Conservation (phyloP, 306 rosid species). For the Hippophae gyantsensis region DNA sequence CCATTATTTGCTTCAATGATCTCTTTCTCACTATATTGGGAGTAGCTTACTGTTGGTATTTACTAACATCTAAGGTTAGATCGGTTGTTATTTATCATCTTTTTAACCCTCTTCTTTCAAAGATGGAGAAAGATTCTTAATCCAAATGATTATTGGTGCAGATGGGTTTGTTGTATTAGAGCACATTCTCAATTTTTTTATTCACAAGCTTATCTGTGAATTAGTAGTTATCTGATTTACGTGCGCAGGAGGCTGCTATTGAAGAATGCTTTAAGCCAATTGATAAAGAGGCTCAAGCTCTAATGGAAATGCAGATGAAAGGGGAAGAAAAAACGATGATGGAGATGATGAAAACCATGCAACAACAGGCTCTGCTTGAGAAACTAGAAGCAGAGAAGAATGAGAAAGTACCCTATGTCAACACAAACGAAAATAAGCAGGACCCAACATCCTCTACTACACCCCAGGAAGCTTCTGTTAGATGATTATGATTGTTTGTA, state of each 20-base stretch:
- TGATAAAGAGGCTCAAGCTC: constrained; percentile 64
- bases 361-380: constrained; percentile 53
- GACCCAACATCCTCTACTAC: constrained; percentile 24
- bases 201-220: too few species aligned
- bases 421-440: constrained; percentile 15
- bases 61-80: too few species aligned
- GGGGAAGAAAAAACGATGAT: constrained; percentile 55
- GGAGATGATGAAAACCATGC: constrained; percentile 60
- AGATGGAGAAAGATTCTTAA: too few species aligned
- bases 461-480: constrained; percentile 30
- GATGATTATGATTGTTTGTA: constrained; percentile 12
- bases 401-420: constrained; percentile 15
- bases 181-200: too few species aligned
- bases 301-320: constrained; percentile 66
- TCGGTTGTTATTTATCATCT: too few species aligned
- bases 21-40: too few species aligned
- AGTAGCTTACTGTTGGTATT: too few species aligned
- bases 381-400: constrained; percentile 32
- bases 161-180: too few species aligned
- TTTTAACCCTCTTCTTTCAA: too few species aligned
- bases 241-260: constrained; percentile 66
- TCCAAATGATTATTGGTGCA: too few species aligned
- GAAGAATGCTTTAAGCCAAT: constrained; percentile 87
- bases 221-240: background rate
- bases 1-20: too few species aligned